These are phyloP conservation scores for Cryptococcus depauperatus DNA, from an alignment of 1,284 basidiomycete genomes.

Conservation along the genomic window DNA sequence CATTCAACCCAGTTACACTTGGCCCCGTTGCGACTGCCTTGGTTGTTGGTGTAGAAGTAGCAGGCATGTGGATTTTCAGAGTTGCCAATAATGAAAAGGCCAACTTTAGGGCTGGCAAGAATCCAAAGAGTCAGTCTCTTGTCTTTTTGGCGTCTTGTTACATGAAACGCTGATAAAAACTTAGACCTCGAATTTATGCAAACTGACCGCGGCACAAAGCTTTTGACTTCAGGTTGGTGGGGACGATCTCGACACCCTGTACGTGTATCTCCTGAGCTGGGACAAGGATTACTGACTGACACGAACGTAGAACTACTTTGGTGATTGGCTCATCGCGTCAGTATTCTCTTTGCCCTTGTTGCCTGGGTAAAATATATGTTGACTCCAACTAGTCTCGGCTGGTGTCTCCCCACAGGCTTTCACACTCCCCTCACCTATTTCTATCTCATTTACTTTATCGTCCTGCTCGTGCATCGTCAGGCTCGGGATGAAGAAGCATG, in stretches of 20 bases:
- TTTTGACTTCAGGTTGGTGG: conserved; percentile 97
- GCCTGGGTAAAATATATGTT: not conserved
- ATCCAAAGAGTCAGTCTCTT: conserved; percentile 65
- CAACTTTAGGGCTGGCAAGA: conserved; percentile 83
- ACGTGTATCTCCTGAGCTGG: conserved; percentile 42
- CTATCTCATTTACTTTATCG: conserved; percentile 80
- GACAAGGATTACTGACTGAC: conserved; percentile 10
- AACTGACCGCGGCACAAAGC: conserved; percentile 78
- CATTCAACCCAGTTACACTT: conserved; percentile 74
- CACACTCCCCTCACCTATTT: conserved; percentile 91
- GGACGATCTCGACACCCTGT: conserved; percentile 79
- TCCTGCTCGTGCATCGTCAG: conserved; percentile 87
- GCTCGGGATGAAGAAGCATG: conserved; percentile 87
- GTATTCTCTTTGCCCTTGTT: conserved; percentile 10
- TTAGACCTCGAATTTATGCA: conserved; percentile 67
- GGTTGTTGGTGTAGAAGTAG: conserved; percentile 60
- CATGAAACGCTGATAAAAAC: not conserved
- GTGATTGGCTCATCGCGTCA: conserved; percentile 49
- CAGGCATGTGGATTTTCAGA: conserved; percentile 91
- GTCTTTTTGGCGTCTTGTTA: not conserved
- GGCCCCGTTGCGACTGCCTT: conserved; percentile 56
- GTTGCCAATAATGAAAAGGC: conserved; percentile 88
- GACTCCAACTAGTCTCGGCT: conserved; percentile 49
- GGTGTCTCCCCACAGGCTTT: conserved; percentile 92
- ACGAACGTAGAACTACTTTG: conserved; percentile 61